phyloP scores from a whole-genome alignment of 345 rosid genomes.

The Fremontodendron californicum region DNA sequence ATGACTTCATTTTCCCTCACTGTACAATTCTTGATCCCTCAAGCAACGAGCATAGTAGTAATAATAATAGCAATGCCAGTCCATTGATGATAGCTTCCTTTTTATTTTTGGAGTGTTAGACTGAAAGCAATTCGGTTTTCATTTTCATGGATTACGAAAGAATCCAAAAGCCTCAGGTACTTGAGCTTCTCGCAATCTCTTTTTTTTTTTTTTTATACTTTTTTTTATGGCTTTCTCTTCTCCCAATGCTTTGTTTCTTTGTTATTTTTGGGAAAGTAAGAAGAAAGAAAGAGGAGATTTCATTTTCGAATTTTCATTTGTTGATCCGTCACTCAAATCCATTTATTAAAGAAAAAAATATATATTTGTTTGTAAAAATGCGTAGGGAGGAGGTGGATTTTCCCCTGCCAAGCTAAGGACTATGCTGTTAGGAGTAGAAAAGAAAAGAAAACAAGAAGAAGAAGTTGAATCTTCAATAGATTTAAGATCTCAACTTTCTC shows the following conservation, averaged over 20 bases:
- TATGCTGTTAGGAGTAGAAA: conserved; percentile 66
- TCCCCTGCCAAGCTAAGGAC: conserved; percentile 74
- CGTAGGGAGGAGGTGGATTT: conserved; percentile 47
- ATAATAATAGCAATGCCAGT: neutral
- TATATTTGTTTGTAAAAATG: neutral
- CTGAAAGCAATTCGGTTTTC: neutral
- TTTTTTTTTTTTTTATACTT: neutral
- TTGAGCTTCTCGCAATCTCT: neutral
- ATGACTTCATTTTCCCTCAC: neutral
- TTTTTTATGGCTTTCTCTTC: conserved; percentile 21
- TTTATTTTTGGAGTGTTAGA: neutral
- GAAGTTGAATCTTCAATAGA: conserved; percentile 41
- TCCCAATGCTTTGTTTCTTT: conserved; percentile 18
- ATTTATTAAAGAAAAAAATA: neutral
- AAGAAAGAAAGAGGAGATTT: conserved; percentile 17
- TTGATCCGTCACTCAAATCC: conserved; percentile 19
- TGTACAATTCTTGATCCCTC: neutral
- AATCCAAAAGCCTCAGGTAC: conserved; percentile 68
- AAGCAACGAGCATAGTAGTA: neutral
- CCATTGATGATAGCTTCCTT: neutral
- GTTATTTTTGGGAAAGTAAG: conserved; percentile 19
- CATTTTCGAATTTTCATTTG: neutral
- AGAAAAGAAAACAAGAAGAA: conserved; percentile 53
- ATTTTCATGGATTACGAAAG: conserved; percentile 75
- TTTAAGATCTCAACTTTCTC: conserved; percentile 48